Evolutionary conservation across 2,329 filamentous ascomycete species (phyloP).

Genomic region (Penicillium sp.): DNA sequence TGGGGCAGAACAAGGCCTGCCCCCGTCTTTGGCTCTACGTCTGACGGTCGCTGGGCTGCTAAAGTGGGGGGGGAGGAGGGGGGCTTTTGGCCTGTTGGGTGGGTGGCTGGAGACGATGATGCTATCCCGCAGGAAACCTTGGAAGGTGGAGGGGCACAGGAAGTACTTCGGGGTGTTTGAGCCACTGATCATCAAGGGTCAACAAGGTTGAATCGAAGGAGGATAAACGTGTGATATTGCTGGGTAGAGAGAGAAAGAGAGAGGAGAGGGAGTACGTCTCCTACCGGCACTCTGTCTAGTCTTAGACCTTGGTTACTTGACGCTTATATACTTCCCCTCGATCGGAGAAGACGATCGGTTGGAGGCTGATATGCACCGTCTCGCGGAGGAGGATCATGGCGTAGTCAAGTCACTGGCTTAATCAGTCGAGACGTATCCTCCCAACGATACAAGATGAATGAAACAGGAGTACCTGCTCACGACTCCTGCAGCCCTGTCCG

Average conservation of each 20-base stretch:
- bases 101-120: slow-evolving; percentile 21
- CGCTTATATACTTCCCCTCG: background rate
- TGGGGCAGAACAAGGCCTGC: background rate
- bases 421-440: no score
- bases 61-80: slow-evolving; percentile 8
- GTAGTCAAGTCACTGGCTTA: background rate
- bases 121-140: slow-evolving; percentile 10
- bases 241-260: background rate
- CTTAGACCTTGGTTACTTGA: background rate
- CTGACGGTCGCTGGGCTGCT: slow-evolving; percentile 1
- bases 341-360: background rate
- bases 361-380: slow-evolving; percentile 2
- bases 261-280: background rate
- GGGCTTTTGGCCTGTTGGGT: background rate
- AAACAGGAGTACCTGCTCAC: background rate
- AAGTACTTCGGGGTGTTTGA: background rate
- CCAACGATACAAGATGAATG: background rate
- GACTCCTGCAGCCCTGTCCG: background rate
- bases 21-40: background rate
- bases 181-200: no score
- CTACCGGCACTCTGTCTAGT: background rate
- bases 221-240: background rate
- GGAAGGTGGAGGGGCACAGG: background rate
- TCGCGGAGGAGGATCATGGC: background rate
- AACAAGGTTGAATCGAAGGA: background rate